Base-by-base conservation (phyloP, 257 asterid species). In the Plantago elongata region DNA sequence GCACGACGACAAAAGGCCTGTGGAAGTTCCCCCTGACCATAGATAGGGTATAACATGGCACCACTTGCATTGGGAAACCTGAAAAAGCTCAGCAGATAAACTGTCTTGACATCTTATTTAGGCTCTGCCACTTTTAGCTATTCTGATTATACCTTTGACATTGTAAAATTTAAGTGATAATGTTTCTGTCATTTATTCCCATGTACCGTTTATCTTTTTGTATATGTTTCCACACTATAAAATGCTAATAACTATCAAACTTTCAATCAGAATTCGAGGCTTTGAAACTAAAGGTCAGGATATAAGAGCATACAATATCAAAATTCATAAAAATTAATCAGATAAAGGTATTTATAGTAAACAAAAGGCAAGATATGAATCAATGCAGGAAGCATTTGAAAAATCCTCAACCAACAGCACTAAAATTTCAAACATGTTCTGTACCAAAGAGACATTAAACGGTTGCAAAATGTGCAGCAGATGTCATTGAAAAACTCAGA, bases 1-100 rank as follows among this genome's bases (percentile, higher is more conserved):
- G 97, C 96, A 68, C 97, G 94, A 13, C 97, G 94, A 76, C 97
- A 89, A 78, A 92, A 92, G 38, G 99, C 91, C 77, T 89, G 96
- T 51, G 96, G 89, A 63, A 92, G 85, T 75, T 86, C 96, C 66
- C 97, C 97, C 71, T 86, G 99, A 57, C 97, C 99, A 37, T 87
- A 84, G 29, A 89, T 77, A 64, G 99, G 97, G 72, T 89, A 92
- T 68, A 89, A 81, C 86, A 89, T 74, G 59, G 96, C 97, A 66
- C 99, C 95, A 67, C 79, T 80, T 61, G 95, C 97, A 78, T 84
- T 79, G 64, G 90, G 70, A 76, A 92, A 92, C 86, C 99, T 92
- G 65, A n/a, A 65, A 63, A 44, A 65, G 66, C 60, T n/a, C 7
- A 66, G 61, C 16, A 16, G 61, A 54, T 18, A 57, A 30, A 14